Conservation (phyloP, 345 rosid species). For the Pseudoturritis turrita region DNA sequence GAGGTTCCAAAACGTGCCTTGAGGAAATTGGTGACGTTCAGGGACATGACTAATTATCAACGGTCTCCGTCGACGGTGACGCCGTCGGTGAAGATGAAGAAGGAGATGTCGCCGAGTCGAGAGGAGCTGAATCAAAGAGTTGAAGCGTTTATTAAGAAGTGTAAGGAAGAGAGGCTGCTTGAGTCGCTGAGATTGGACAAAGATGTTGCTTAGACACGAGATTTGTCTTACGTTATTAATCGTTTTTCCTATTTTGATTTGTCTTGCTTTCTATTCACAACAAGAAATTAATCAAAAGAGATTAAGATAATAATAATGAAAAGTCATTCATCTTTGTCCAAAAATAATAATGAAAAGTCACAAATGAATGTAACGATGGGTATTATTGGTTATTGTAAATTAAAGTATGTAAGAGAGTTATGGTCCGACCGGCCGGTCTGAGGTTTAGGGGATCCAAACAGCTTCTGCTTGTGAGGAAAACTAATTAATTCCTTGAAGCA, state of each 20-base stretch:
- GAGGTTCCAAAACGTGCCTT: neutral
- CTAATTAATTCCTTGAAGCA: neutral
- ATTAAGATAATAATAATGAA: neutral
- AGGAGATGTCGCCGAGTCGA: constrained; percentile 51
- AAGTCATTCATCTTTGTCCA: no score
- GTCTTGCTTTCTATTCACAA: neutral
- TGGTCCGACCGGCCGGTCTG: no score
- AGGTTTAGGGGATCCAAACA: no score
- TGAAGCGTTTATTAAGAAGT: constrained; percentile 74
- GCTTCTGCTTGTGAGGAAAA: neutral
- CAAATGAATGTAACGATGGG: neutral
- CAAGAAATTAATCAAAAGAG: neutral
- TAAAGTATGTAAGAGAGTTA: no score
- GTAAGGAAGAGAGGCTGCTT: constrained; percentile 55
- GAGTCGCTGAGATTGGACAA: constrained; percentile 53
- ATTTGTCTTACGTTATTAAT: neutral
- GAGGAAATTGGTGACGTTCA: constrained; percentile 64
- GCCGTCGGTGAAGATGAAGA: constrained; percentile 36
- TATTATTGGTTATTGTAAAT: neutral
- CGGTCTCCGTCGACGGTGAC: constrained; percentile 21
- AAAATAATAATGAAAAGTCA: neutral
- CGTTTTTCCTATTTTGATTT: neutral
- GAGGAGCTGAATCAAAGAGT: constrained; percentile 81
- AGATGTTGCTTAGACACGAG: constrained; percentile 18
- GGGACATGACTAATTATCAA: constrained; percentile 50